These are phyloP conservation scores for Plectosphaerella plurivora DNA, from an alignment of 2,329 filamentous ascomycete genomes.

Conservation along the genomic window DNA sequence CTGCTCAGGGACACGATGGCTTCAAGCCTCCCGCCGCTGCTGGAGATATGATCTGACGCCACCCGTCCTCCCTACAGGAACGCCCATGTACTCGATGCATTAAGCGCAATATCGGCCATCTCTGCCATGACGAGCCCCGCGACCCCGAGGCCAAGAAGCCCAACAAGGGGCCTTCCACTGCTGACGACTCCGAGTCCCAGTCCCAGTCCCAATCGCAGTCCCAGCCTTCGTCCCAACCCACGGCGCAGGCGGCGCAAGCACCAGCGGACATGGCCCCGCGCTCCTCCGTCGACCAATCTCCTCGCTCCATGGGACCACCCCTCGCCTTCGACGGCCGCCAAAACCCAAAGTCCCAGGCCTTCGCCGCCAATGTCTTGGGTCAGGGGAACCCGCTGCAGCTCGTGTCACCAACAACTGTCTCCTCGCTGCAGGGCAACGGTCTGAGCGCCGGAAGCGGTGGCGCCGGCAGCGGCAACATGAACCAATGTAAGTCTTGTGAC, in stretches of 20 bases:
- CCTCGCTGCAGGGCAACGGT: conserved; percentile 60
- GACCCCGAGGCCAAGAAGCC: conserved; percentile 74
- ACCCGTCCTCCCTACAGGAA: conserved; percentile 54
- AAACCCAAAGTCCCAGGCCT: conserved; percentile 4
- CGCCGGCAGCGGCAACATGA: conserved; percentile 49
- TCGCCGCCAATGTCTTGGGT: conserved; percentile 29
- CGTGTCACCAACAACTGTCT: conserved; percentile 66
- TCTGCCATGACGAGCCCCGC: conserved; percentile 96
- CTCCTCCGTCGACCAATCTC: conserved; percentile 50
- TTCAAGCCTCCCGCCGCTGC: background rate
- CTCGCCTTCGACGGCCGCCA: conserved; percentile 34
- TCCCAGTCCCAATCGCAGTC: conserved; percentile 2
- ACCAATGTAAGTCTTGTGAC: conserved; percentile 63
- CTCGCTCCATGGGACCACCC: conserved; percentile 52
- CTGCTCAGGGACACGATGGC: background rate
- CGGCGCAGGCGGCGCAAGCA: background rate
- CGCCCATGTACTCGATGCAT: conserved; percentile 96
- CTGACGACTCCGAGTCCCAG: conserved; percentile 57
- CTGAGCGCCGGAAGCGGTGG: conserved; percentile 35
- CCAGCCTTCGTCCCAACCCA: conserved; percentile 4
- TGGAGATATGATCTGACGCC: conserved; percentile 8
- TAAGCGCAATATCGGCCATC: conserved; percentile 96
- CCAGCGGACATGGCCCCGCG: conserved; percentile 37
- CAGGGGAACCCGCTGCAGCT: conserved; percentile 58
- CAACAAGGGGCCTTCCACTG: conserved; percentile 65